Percentiles rank a stretch among this genome's conserved stretches.
Evolutionary conservation across 2,329 filamentous ascomycete genomes (phyloP).

Genomic region (Arthrocladium fulminans): DNA sequence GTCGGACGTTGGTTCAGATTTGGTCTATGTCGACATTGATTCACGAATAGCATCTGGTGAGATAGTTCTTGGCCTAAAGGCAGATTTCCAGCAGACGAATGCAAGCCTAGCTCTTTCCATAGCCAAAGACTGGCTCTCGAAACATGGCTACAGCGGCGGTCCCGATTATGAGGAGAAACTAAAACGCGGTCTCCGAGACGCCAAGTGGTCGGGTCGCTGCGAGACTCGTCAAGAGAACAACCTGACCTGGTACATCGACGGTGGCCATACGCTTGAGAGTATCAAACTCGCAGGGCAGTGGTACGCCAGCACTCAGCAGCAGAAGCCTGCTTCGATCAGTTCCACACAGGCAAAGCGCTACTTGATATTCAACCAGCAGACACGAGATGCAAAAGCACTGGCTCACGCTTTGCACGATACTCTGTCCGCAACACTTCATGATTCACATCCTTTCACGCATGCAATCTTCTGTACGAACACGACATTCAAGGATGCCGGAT

Average conservation of each 20-base stretch:
- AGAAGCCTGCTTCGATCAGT: slow-evolving; percentile 21
- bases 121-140: slow-evolving; percentile 33
- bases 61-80: slow-evolving; percentile 50
- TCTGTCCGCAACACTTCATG: slow-evolving; percentile 36
- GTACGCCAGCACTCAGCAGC: slow-evolving; percentile 50
- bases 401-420: slow-evolving; percentile 55
- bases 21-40: slow-evolving; percentile 38
- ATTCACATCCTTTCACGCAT: slow-evolving; percentile 52
- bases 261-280: slow-evolving; percentile 80
- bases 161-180: slow-evolving; percentile 10
- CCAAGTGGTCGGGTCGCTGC: slow-evolving; percentile 66
- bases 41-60: slow-evolving; percentile 36
- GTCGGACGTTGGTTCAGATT: slow-evolving; percentile 38
- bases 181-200: slow-evolving; percentile 52
- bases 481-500: slow-evolving; percentile 53
- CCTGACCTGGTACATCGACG: slow-evolving; percentile 72
- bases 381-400: slow-evolving; percentile 62
- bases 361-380: slow-evolving; percentile 89
- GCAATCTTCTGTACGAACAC: slow-evolving; percentile 77
- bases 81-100: slow-evolving; percentile 55
- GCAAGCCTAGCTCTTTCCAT: slow-evolving; percentile 51
- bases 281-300: slow-evolving; percentile 66
- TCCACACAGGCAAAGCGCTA: slow-evolving; percentile 38
- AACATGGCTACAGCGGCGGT: slow-evolving; percentile 26
- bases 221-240: slow-evolving; percentile 54